Evolutionary conservation across 306 rosid genomes (phyloP).

Genomic region (Quercus glauca): DNA sequence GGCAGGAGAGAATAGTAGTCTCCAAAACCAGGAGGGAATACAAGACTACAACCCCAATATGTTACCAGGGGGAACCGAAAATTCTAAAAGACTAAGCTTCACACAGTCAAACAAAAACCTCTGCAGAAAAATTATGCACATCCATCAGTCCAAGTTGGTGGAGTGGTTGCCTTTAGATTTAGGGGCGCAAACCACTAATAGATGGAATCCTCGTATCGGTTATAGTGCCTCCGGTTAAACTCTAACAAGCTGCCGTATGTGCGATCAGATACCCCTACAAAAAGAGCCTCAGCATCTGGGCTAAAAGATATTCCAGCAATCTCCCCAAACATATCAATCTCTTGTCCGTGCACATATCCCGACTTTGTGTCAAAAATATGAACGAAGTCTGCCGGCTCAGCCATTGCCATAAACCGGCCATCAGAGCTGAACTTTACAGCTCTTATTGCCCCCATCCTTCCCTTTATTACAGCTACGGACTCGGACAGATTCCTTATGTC

Average conservation of each 20-base stretch:
- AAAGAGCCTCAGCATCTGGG: conserved; percentile 81
- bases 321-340: conserved; percentile 89
- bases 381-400: conserved; percentile 94
- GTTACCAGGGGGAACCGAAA: neutral
- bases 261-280: conserved; percentile 81
- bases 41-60: neutral
- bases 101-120: neutral
- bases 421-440: conserved; percentile 62
- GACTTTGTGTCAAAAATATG: conserved; percentile 57
- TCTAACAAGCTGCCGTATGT: conserved; percentile 83
- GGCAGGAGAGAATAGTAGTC: too few relatives aligned
- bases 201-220: conserved; percentile 42
- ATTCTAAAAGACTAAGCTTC: neutral
- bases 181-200: conserved; percentile 31
- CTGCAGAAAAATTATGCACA: neutral
- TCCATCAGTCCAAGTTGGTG: neutral
- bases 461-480: conserved; percentile 76
- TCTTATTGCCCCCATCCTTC: conserved; percentile 92
- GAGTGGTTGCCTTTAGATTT: conserved; percentile 15
- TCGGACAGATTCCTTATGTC: conserved; percentile 79
- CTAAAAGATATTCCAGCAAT: conserved; percentile 86
- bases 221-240: conserved; percentile 49
- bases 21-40: neutral
- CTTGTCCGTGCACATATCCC: conserved; percentile 61
- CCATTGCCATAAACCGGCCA: conserved; percentile 83